These are phyloP conservation scores for Elasticomyces elasticus DNA, from an alignment of 495 filamentous ascomycete species.

Conservation along the genomic window DNA sequence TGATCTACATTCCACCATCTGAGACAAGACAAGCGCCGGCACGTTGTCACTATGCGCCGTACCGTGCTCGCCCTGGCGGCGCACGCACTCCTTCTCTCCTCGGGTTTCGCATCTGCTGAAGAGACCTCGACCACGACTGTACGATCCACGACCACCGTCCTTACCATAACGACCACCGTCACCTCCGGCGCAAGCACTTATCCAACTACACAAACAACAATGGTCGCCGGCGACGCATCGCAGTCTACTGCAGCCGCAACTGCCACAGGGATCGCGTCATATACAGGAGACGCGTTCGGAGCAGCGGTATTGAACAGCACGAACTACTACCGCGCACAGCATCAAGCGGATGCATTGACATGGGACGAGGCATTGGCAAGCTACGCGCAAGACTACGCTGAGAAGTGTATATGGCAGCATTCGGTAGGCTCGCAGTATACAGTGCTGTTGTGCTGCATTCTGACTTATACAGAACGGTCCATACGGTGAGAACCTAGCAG, in stretches of 20 bases:
- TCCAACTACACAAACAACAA: slow-evolving; percentile 1
- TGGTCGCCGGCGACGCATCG: not conserved
- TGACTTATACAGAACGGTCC: slow-evolving; percentile 45
- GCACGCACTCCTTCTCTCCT: not conserved
- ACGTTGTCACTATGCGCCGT: not conserved
- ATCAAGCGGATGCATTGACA: slow-evolving; percentile 49
- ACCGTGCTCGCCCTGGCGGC: slow-evolving; percentile 4
- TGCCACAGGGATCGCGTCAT: not conserved
- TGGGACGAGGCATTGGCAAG: slow-evolving; percentile 58
- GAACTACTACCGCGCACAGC: slow-evolving; percentile 55
- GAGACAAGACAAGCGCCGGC: not conserved
- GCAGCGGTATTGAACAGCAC: slow-evolving; percentile 50
- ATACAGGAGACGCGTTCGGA: slow-evolving; percentile 10
- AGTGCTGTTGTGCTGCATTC: slow-evolving; percentile 2
- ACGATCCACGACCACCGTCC: slow-evolving; percentile 10
- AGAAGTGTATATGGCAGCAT: slow-evolving; percentile 52
- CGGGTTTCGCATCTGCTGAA: not conserved
- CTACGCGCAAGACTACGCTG: slow-evolving; percentile 45
- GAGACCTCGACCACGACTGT: slow-evolving; percentile 11
- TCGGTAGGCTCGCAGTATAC: slow-evolving; percentile 41
- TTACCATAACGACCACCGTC: slow-evolving; percentile 13
- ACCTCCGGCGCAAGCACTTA: not conserved
- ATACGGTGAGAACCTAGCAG: slow-evolving; percentile 70
- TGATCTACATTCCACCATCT: not conserved
- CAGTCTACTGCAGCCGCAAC: not conserved